Evolutionary conservation across 2,329 filamentous ascomycete species (phyloP), one percentile per base, ranked within the genome.

Genomic region (Sporothrix sp.): DNA sequence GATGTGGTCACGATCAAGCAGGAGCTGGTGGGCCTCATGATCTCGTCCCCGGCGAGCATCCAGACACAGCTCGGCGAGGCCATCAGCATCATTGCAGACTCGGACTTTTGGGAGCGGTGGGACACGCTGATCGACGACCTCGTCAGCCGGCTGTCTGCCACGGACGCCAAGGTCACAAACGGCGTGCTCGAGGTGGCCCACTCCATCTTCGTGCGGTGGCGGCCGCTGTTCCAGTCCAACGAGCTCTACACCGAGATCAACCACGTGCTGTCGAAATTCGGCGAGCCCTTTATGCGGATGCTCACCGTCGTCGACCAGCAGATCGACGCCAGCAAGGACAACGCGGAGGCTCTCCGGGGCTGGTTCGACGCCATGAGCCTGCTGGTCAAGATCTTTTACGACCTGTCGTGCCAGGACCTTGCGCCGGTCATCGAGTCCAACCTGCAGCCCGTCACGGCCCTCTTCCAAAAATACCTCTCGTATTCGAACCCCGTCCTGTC

Each of bases 101-200:
- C 90, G 58, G 93, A 98, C 66, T 98, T 98, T 68, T 98, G 86
- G 84, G 76, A 85, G 67, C 78, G 85, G 62, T 98, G 93, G 93
- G 86, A 97, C 63, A 95, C 90, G n/a, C 75, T 98, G 54, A 21
- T 58, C 13, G 55, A 86, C 78, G 90, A 98, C 66, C 82, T 98
- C 53, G 89, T 95, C 58, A 87, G 84, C 44, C 83, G 90, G 43
- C 79, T 98, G 56, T 91, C 88, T 3, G 75, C 84, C 11, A 82
- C 85, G 59, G 86, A 97, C 65, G 81, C 84, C 53, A 82, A 84
- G 58, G 76, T 89, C 65, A 98, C 97, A 68, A 87, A 90, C 61
- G 94, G 93, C 58, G 93, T 98, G 16, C 74, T 98, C 54, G 89
- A 95, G 68, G 93, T 98, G 39, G 94, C 94, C 59, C 93, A 98